Conservation (phyloP, 345 rosid species). For the Citrus sp. region DNA sequence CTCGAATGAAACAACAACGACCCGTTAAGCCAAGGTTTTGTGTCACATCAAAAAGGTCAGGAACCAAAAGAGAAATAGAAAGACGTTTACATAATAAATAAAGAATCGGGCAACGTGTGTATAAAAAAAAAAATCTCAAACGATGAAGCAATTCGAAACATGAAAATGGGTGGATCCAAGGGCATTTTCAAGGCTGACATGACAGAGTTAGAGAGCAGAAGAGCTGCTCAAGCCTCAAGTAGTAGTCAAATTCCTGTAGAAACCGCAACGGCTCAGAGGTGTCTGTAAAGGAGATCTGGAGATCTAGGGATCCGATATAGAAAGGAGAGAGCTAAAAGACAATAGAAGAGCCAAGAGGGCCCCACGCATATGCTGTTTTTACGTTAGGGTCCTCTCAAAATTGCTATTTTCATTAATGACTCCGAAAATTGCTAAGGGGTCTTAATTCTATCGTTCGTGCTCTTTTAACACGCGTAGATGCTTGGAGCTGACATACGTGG, state of each 20-base stretch:
- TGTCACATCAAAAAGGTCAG: not conserved
- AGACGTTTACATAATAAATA: no score
- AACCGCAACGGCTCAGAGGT: not conserved
- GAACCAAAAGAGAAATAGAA: not conserved
- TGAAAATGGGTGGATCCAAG: not conserved
- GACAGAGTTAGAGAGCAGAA: not conserved
- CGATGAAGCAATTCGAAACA: not conserved
- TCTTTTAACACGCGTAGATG: not conserved
- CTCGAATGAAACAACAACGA: not conserved
- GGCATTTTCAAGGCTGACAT: not conserved
- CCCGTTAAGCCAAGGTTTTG: not conserved
- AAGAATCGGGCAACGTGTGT: not conserved
- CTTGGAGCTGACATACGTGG: not conserved
- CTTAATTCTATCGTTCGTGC: no score
- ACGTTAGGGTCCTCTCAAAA: no score
- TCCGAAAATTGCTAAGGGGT: no score
- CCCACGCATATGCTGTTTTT: not conserved
- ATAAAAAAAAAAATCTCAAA: not conserved
- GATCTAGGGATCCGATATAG: not conserved
- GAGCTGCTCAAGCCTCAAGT: not conserved
- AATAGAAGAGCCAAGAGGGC: not conserved
- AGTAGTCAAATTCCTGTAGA: not conserved
- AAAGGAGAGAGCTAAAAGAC: not conserved
- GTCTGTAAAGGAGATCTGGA: not conserved
- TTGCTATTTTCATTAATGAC: no score